Conservation (phyloP, 345 rosid species). For the Pugionium cornutum region DNA sequence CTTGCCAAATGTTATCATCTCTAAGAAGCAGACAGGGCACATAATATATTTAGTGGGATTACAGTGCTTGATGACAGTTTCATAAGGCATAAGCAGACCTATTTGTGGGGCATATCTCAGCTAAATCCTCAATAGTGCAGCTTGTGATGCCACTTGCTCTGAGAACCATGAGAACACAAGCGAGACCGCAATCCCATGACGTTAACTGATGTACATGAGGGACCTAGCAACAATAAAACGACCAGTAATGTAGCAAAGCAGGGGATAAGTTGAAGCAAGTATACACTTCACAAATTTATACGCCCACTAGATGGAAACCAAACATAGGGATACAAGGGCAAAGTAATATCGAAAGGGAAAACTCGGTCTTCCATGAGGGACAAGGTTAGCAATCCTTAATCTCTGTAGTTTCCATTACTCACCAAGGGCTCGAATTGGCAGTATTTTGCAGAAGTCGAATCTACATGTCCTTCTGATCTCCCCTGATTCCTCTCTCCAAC, state of each 20-base stretch:
- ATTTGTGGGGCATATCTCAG: conserved; percentile 68
- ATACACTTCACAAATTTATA: not conserved
- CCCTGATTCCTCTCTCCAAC: conserved; percentile 47
- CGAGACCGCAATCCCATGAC: conserved; percentile 97
- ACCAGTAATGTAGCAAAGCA: conserved; percentile 1
- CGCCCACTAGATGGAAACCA: not conserved
- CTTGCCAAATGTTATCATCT: conserved; percentile 4
- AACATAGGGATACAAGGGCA: conserved; percentile 9
- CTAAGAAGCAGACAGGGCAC: not conserved
- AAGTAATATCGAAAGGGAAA: conserved; percentile 6
- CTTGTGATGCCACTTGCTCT: conserved; percentile 61
- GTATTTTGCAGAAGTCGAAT: conserved; percentile 25
- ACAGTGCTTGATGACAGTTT: not conserved
- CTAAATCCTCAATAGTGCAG: conserved; percentile 60
- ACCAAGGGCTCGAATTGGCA: conserved; percentile 40
- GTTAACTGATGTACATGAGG: conserved; percentile 75
- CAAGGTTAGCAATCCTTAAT: conserved; percentile 44
- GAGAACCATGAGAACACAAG: conserved; percentile 87
- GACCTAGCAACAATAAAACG: conserved; percentile 49
- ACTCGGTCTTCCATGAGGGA: conserved; percentile 43
- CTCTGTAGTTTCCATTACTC: conserved; percentile 29
- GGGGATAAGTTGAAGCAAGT: conserved; percentile 1
- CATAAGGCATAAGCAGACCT: conserved; percentile 50
- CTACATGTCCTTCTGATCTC: conserved; percentile 34
- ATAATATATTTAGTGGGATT: not conserved